A percentile compares a stretch with the other conserved stretches of the same genome.
Evolutionary conservation across 2,329 filamentous ascomycete genomes (phyloP).

Genomic region (Pseudogymnoascus sp.): DNA sequence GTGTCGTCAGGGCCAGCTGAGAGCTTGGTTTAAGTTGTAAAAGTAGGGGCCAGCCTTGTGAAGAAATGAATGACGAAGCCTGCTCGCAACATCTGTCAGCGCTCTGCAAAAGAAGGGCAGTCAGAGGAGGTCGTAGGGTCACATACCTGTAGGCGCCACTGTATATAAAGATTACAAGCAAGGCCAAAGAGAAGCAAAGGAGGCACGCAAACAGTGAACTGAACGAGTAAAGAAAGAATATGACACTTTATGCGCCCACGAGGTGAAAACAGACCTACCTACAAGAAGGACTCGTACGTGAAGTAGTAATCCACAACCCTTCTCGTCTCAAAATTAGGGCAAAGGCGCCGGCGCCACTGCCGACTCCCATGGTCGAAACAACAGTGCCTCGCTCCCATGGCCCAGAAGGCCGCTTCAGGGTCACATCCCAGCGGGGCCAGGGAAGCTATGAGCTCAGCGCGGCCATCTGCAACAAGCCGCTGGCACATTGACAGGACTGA

Average conservation of each 20-base stretch:
- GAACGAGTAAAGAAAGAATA: not conserved
- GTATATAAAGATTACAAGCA: conserved; percentile 4
- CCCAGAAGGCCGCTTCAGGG: not conserved
- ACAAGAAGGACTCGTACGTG: not conserved
- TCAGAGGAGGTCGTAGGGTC: not conserved
- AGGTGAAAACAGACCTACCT: not conserved
- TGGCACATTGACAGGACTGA: not conserved
- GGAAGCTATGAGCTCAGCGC: not conserved
- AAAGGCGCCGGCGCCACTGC: not conserved
- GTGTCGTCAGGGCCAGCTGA: conserved; percentile 6
- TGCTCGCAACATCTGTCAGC: not conserved
- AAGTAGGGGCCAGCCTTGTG: conserved; percentile 4
- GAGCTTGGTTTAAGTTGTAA: conserved; percentile 3
- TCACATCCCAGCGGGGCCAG: not conserved
- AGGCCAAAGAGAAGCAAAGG: not conserved
- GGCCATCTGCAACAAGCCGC: not conserved
- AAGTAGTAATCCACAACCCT: not conserved
- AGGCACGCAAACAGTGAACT: conserved; percentile 1
- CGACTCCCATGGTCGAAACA: conserved; percentile 7
- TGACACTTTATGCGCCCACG: conserved; percentile 5
- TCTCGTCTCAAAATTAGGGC: conserved; percentile 4
- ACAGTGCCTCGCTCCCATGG: conserved; percentile 1
- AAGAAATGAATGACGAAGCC: not conserved
- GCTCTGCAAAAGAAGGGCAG: not conserved
- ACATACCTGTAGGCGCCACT: conserved; percentile 5